Conservation (phyloP, 352 stramenopile species). For the Globisporangium paddicum region DNA sequence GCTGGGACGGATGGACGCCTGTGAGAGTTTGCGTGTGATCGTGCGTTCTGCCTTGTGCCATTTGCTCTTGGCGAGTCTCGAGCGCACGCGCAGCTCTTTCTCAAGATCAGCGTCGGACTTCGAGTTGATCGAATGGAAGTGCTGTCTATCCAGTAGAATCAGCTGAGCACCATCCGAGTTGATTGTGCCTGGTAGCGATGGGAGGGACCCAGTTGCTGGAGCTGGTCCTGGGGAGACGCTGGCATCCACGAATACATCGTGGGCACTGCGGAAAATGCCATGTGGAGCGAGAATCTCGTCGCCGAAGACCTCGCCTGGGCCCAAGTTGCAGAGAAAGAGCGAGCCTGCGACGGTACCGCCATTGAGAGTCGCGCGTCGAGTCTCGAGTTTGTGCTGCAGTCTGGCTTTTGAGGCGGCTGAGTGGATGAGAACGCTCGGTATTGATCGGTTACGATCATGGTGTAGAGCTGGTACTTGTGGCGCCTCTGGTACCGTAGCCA, state of each 20-base stretch:
- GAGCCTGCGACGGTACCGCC: not conserved
- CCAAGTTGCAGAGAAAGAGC: slow-evolving; percentile 38
- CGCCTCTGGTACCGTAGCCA: not conserved
- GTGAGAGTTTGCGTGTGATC: slow-evolving; percentile 11
- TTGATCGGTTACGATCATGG: not conserved
- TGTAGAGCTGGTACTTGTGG: not conserved
- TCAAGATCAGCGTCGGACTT: slow-evolving; percentile 51
- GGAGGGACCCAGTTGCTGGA: not conserved
- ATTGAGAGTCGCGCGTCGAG: not conserved
- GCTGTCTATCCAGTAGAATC: slow-evolving; percentile 31
- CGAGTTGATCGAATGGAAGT: slow-evolving; percentile 26
- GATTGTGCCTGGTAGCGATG: no score
- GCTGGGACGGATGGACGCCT: not conserved
- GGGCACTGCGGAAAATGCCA: slow-evolving; percentile 26
- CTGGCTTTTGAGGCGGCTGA: slow-evolving; percentile 11
- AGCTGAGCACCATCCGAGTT: slow-evolving; percentile 17
- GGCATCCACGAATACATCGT: slow-evolving; percentile 34
- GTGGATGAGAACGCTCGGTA: slow-evolving; percentile 6
- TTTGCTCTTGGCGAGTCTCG: slow-evolving; percentile 33
- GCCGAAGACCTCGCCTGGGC: slow-evolving; percentile 41
- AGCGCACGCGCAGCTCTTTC: slow-evolving; percentile 32
- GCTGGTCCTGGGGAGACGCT: not conserved
- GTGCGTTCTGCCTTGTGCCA: slow-evolving; percentile 47
- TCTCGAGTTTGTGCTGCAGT: slow-evolving; percentile 12
- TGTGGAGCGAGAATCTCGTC: slow-evolving; percentile 37